Conservation (phyloP, 192 early-diverging fungal genomes). For the Phycomyces blakesleeanus region DNA sequence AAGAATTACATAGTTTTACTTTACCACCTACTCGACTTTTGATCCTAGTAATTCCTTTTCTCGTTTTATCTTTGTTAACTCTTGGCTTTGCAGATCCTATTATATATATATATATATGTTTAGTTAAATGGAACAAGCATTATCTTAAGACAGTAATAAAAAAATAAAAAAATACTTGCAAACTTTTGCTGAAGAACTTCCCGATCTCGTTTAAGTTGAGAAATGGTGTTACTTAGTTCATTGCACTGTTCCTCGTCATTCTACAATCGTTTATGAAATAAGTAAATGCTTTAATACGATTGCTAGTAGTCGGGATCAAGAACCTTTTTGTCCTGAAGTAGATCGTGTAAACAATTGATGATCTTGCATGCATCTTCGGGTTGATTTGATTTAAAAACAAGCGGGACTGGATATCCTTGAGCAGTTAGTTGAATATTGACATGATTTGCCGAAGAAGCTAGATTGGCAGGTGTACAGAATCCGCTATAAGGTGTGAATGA, state of each 20-base stretch:
- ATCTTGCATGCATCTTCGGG: slow-evolving; percentile 26
- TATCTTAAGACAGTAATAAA: neutral
- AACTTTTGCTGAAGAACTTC: slow-evolving; percentile 9
- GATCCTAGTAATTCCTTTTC: slow-evolving; percentile 22
- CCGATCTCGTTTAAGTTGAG: slow-evolving; percentile 15
- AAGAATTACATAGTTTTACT: no score
- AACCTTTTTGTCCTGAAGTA: slow-evolving; percentile 34
- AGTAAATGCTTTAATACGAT: no score
- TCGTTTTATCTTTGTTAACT: neutral
- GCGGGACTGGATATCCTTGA: slow-evolving; percentile 36
- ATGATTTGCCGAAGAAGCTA: slow-evolving; percentile 26
- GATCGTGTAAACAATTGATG: slow-evolving; percentile 28
- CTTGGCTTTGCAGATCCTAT: slow-evolving; percentile 3
- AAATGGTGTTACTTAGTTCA: slow-evolving; percentile 23
- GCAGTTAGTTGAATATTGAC: slow-evolving; percentile 32
- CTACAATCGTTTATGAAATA: neutral
- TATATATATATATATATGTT: neutral
- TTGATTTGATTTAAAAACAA: slow-evolving; percentile 27
- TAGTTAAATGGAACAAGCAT: no score
- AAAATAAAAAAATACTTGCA: slow-evolving; percentile 1
- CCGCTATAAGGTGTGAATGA: neutral
- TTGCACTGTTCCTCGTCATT: slow-evolving; percentile 19
- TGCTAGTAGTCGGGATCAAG: no score
- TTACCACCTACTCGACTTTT: slow-evolving; percentile 10
- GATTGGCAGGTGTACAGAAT: slow-evolving; percentile 14